Evolutionary conservation across 352 stramenopile species (phyloP).

Genomic region (Phytophthora vignae): DNA sequence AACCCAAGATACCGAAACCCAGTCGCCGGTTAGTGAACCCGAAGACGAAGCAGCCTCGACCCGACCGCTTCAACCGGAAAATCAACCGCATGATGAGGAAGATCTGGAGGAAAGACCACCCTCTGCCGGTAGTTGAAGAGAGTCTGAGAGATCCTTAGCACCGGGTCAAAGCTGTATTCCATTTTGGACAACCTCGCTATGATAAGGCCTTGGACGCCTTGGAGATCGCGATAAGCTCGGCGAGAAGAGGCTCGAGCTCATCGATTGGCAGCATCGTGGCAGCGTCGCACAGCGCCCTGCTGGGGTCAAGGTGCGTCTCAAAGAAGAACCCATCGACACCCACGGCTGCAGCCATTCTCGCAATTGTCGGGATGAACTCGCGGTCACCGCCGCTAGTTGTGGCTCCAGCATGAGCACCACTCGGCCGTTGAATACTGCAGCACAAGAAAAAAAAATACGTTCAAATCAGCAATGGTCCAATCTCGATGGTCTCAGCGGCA

Average conservation of each 20-base stretch:
- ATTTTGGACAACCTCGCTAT: conserved; percentile 7
- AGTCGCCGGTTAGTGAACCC: conserved; percentile 43
- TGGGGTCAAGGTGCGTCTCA: conserved; percentile 85
- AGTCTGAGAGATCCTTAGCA: conserved; percentile 69
- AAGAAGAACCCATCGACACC: conserved; percentile 92
- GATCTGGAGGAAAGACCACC: conserved; percentile 73
- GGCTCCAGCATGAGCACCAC: conserved; percentile 39
- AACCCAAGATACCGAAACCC: conserved; percentile 78
- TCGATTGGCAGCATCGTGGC: conserved; percentile 81
- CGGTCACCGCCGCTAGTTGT: conserved; percentile 75
- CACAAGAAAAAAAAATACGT: background rate
- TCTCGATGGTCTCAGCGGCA: background rate
- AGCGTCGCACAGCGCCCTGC: conserved; percentile 67
- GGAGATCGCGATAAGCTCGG: conserved; percentile 81
- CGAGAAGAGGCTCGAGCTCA: conserved; percentile 67
- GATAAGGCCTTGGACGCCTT: conserved; percentile 54
- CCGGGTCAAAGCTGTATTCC: conserved; percentile 13
- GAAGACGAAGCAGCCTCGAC: conserved; percentile 59
- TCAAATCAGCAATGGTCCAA: background rate
- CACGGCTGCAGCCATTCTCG: conserved; percentile 82
- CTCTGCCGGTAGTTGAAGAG: conserved; percentile 76
- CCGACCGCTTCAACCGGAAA: conserved; percentile 80
- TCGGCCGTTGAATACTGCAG: conserved; percentile 75
- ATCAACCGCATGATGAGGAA: conserved; percentile 85
- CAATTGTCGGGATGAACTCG: conserved; percentile 89